A percentile compares a stretch with the other conserved stretches of the same genome.
Conservation (phyloP, 2,329 filamentous ascomycete genomes). For the Paecilomyces niveus region DNA sequence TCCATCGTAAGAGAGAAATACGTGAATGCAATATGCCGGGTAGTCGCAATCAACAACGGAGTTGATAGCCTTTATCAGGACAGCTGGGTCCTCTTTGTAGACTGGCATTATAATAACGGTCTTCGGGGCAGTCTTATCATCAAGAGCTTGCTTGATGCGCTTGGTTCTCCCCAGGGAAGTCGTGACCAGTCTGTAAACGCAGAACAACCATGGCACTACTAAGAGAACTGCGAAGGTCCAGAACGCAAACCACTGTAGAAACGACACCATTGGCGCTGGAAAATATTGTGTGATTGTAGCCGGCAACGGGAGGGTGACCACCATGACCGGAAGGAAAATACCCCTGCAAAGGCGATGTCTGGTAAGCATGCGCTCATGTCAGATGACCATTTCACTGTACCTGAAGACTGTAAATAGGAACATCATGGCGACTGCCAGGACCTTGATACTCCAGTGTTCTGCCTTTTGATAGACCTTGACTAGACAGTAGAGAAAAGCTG, state of each 20-base stretch:
- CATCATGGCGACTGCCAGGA: slow-evolving; percentile 70
- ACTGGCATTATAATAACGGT: slow-evolving; percentile 96
- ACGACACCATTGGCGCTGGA: slow-evolving; percentile 58
- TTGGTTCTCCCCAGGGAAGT: slow-evolving; percentile 76
- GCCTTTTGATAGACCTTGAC: slow-evolving; percentile 84
- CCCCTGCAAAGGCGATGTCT: slow-evolving; percentile 42
- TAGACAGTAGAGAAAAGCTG: slow-evolving; percentile 89
- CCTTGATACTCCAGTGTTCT: slow-evolving; percentile 73
- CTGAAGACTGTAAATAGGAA: slow-evolving; percentile 67
- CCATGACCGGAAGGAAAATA: slow-evolving; percentile 88
- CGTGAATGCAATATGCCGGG: slow-evolving; percentile 81
- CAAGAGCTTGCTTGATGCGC: slow-evolving; percentile 74
- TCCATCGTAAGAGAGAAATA: slow-evolving; percentile 93
- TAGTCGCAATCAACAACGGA: slow-evolving; percentile 94
- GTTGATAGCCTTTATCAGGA: slow-evolving; percentile 78
- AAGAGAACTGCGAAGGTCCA: slow-evolving; percentile 83
- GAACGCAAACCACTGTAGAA: slow-evolving; percentile 92
- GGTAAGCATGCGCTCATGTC: slow-evolving; percentile 5
- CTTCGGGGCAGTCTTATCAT: slow-evolving; percentile 82
- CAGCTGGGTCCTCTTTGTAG: slow-evolving; percentile 81
- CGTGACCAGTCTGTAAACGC: slow-evolving; percentile 83
- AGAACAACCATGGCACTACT: slow-evolving; percentile 86
- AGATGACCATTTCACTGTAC: slow-evolving; percentile 39
- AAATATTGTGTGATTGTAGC: slow-evolving; percentile 64
- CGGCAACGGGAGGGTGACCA: slow-evolving; percentile 83